Evolutionary conservation across 75 land plant genomes (phyloP), one percentile per base, ranked within the genome.

Genomic region (Adiantum capillusveneris): DNA sequence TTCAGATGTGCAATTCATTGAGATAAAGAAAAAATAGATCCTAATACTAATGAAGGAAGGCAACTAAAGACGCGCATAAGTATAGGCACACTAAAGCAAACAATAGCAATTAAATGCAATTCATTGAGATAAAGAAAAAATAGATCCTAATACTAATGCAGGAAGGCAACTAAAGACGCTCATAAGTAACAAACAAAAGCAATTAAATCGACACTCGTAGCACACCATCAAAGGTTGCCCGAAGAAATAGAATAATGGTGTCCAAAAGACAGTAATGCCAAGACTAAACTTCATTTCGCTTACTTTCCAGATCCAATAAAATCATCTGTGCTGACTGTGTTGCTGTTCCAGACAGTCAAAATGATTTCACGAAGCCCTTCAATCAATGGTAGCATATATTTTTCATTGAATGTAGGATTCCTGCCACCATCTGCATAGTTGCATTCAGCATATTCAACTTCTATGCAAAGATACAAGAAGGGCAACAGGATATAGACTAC

Each of bases 371-470:
- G 70, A 11, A 84, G 79, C 13, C 88, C 93, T 53, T 87, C 93
- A 53, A 84, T 90, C 43, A 90, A 56, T 0, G 79, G 65, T 26
- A 87, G 45, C 34, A 68, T 56, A 37, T 84, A 82, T 68, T 87
- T 90, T 65, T 87, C 87, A 50, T 87, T 81, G 70, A 87, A 87
- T 13, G 71, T 63, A 1, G 92, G 96, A 56, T 81, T 79, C 67
- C 70, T 90, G 0, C 91, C 92, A n/a, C 93, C 96, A 81, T 90
- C 92, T 90, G 71, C 44, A 34, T 34, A 3, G n/a, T n/a, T n/a
- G n/a, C n/a, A n/a, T n/a, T n/a, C n/a, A n/a, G n/a, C n/a, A n/a
- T n/a, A n/a, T n/a, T n/a, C n/a, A 43, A 39, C 53, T 18, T 18
- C 19, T 21, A 50, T n/a, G n/a, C n/a, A n/a, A n/a, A n/a, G n/a